Base-by-base conservation (phyloP, 148 eudicot species). In the Nepenthes mirabilis region DNA sequence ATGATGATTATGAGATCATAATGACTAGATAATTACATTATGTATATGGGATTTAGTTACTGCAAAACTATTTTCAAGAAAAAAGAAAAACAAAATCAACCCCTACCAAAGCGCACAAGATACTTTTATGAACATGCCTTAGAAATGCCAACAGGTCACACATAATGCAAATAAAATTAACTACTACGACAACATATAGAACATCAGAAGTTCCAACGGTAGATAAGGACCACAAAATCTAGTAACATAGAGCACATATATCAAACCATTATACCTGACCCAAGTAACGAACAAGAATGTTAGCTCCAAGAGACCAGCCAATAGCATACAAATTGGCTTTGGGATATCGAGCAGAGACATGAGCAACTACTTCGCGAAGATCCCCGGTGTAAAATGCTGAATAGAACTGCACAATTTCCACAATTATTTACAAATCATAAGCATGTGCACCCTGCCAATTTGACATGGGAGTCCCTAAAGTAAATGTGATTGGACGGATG, bases 261-360 rank as follows among this genome's bases (percentile, higher is more conserved):
- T 33, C 52, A 37, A 45, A 51, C 32, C 14, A 43, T 8, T 57
- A 55, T 69, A 91, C 98, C 88, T 88, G 82, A 49, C 91, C 94
- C 78, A 88, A 73, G 74, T 91, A 91, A 6, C 81, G 88, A 70
- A 85, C 80, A 65, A 91, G 96, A 72, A 91, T 88, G 58, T 88
- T 88, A 59, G 96, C 96, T 66, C 98, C 96, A 70, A 88, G 75
- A 70, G 94, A 88, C 98, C 96, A 88, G 36, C 98, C 96, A 56
- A 61, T 70, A 62, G 88, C 96, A 77, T 91, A 91, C 60, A 91
- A 49, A 45, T 82, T 83, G 33, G 94, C 86, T 13, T 71, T 63
- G 11, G 94, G 98, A 65, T 88, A 88, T 58, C 80, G 79, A 47
- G 62, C 58, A 33, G 77, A 65, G 57, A 91, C 91, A 70, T 91